A percentile compares a stretch with the other conserved stretches of the same genome.
phyloP scores from a whole-genome alignment of 768 basidiomycete species.

The Agrocybe praecox region DNA sequence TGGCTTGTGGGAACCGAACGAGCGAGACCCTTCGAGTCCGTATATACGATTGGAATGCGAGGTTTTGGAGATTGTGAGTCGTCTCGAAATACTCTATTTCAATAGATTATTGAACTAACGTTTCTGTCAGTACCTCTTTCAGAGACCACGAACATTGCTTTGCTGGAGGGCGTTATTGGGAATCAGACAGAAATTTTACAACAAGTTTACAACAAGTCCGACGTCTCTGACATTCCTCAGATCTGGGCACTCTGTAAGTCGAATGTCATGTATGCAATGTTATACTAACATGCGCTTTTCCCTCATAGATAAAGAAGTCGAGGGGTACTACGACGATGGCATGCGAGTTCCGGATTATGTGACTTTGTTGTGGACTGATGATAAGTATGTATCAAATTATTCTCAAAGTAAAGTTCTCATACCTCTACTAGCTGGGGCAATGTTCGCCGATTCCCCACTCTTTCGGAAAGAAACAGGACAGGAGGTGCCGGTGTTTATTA shows the following conservation, averaged over 20 bases:
- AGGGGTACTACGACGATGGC: slow-evolving; percentile 66
- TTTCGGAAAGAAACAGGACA: slow-evolving; percentile 56
- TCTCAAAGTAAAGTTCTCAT: background rate
- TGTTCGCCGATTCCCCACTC: slow-evolving; percentile 59
- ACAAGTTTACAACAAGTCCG: slow-evolving; percentile 47
- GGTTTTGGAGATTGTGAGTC: slow-evolving; percentile 56
- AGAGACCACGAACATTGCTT: slow-evolving; percentile 47
- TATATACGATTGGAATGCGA: slow-evolving; percentile 73
- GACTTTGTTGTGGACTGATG: slow-evolving; percentile 72
- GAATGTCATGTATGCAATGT: background rate
- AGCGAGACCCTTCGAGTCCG: slow-evolving; percentile 58
- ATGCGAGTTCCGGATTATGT: slow-evolving; percentile 65
- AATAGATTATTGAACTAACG: background rate
- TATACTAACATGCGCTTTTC: background rate
- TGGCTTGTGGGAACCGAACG: slow-evolving; percentile 65
- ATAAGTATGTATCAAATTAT: slow-evolving; percentile 48
- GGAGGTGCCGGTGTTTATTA: slow-evolving; percentile 77
- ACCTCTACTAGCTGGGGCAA: slow-evolving; percentile 59
- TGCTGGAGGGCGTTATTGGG: slow-evolving; percentile 56
- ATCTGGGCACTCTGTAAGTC: slow-evolving; percentile 62
- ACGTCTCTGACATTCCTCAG: slow-evolving; percentile 59
- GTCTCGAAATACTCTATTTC: background rate
- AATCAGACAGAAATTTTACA: slow-evolving; percentile 66
- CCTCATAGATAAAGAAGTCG: slow-evolving; percentile 59
- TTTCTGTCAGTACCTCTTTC: slow-evolving; percentile 48